Evolutionary conservation across 75 land plant genomes (phyloP), one percentile per base, ranked within the genome.

Genomic region (Cunninghamia lanceolata): DNA sequence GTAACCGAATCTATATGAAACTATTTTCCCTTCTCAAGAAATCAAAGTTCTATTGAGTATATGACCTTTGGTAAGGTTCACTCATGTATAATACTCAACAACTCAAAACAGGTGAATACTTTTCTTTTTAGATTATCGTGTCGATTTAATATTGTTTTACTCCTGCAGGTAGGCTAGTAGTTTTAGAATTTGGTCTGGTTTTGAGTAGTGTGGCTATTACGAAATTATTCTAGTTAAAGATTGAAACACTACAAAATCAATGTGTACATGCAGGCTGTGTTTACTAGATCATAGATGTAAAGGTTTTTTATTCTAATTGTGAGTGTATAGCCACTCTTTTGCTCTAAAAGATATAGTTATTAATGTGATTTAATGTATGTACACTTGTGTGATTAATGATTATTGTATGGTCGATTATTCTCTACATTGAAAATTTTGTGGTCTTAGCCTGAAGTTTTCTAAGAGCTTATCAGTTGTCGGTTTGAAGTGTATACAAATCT

Each of bases 401-500:
- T 80, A n/a, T 43, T 80, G 3, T 28, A 21, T 8, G n/a, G n/a
- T n/a, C n/a, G n/a, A n/a, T n/a, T n/a, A n/a, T n/a, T 35, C 36
- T 36, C 42, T 35, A 8, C 14, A 34, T 63, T 9, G 42, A 50
- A 50, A 15, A 47, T 1, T 53, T 42, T 53, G 39, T 85, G 19
- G 35, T 50, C 19, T 86, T 32, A 30, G 25, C 47, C 38, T 43
- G 36, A 40, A 28, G 30, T 84, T 52, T 63, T 40, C 50, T 39
- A 85, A 83, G 32, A 34, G 11, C 52, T 43, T 38, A 13, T 35
- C 86, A 73, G 0, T 63, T 86, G 35, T 82, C 25, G 82, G 77
- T 76, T 86, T 74, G 43, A 89, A 96, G 99, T 98, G 94, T 96
- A 96, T 91, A 99, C 99, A 50, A 93, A 92, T 90, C 89, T 98